Evolutionary conservation across 768 basidiomycete species (phyloP), one percentile per base, ranked within the genome.

Genomic region (Kwoniella sp.): DNA sequence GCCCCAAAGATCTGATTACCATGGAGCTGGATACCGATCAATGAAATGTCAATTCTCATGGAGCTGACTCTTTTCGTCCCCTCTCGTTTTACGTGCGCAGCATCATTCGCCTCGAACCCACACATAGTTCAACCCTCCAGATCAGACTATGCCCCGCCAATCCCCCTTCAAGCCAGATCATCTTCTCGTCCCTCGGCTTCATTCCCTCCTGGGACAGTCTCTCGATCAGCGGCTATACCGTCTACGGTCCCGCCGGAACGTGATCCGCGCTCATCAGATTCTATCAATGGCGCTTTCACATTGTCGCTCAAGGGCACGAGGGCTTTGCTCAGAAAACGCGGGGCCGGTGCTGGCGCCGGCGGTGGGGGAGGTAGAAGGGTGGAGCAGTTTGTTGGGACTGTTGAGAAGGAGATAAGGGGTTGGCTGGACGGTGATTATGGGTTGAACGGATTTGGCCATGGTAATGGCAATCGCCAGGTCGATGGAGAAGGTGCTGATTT

Each of bases 231-330:
- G 17, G 57, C 66, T n/a, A 64, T 74, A 5, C 74, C 78, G 17
- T 55, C 67, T 5, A 63, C 53, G 3, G 30, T 46, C 1, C 21
- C 22, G 7, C 62, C 52, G 1, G 46, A 27, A 7, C 47, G 46
- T 13, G 69, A 72, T 59, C 68, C 69, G 22, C 60, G 29, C 15
- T 69, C 67, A 10, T 50, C 26, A 9, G 63, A 73, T 21, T 76
- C 77, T 1, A 27, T 62, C 21, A 61, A 70, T 44, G 79, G 79
- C 8, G 62, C 68, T 22, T 80, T 74, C 56, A 64, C 64, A 2
- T 67, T 74, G 30, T 68, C 65, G 9, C 65, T 80, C 15, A 80
- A 77, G 58, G 79, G 79, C 3, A 74, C 71, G 0, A 60, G 79
- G 30, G 67, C 69, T 26, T 27, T 77, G 58, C 44, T 80, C 30